phyloP scores from a whole-genome alignment of 768 basidiomycete genomes.

The Phylloporus arenicola region DNA sequence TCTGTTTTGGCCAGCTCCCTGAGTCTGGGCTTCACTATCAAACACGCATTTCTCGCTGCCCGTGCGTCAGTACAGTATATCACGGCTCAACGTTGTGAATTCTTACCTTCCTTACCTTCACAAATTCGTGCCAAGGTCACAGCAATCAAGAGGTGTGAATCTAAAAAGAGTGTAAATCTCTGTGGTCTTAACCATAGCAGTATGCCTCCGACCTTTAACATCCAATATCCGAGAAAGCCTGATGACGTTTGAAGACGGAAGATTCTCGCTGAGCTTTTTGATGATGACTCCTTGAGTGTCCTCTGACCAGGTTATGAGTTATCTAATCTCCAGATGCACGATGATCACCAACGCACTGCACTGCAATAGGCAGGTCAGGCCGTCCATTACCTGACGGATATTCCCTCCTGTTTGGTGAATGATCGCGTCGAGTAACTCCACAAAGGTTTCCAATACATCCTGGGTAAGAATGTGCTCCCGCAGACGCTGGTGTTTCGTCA shows the following conservation, averaged over 20 bases:
- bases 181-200: too few relatives aligned
- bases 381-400: slow-evolving; percentile 21
- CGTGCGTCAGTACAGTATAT: not conserved
- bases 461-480: slow-evolving; percentile 12
- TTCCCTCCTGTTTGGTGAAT: not conserved
- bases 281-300: slow-evolving; percentile 8
- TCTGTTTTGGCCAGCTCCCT: slow-evolving; percentile 9
- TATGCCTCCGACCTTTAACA: slow-evolving; percentile 6
- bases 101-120: slow-evolving; percentile 14
- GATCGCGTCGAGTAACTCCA: slow-evolving; percentile 13
- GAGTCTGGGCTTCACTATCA: slow-evolving; percentile 10
- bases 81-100: not conserved
- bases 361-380: slow-evolving; percentile 13
- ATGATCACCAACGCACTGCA: slow-evolving; percentile 9
- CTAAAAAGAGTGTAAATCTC: slow-evolving; percentile 1
- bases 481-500: slow-evolving; percentile 14
- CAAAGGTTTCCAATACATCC: slow-evolving; percentile 8
- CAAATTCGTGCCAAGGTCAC: slow-evolving; percentile 14
- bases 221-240: slow-evolving; percentile 16
- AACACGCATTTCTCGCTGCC: not conserved
- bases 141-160: slow-evolving; percentile 6
- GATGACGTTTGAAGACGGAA: not conserved
- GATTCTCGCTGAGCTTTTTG: slow-evolving; percentile 1
- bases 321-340: not conserved
- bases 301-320: slow-evolving; percentile 3